phyloP scores from a whole-genome alignment of 192 early-diverging fungal species.

The Podila epicladia region DNA sequence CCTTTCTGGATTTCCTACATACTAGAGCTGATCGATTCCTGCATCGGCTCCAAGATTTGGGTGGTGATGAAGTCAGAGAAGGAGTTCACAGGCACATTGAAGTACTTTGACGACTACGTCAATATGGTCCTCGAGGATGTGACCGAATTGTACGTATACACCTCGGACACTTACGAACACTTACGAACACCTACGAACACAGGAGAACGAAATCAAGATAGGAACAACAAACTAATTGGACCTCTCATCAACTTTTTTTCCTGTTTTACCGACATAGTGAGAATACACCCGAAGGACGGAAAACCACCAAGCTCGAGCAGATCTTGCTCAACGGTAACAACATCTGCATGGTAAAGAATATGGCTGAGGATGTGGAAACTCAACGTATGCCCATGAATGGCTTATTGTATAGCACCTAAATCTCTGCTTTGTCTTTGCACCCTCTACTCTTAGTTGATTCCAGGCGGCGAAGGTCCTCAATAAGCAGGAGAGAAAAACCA shows the following conservation, averaged over 20 bases:
- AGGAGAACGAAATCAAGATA: not conserved
- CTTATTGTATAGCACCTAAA: not conserved
- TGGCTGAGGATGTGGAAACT: not conserved
- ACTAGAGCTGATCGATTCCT: conserved; percentile 97
- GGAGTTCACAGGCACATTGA: conserved; percentile 95
- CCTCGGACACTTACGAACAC: not conserved
- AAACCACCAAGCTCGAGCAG: conserved; percentile 82
- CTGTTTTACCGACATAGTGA: conserved; percentile 58
- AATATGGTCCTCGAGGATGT: conserved; percentile 99
- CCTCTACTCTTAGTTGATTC: conserved; percentile 56
- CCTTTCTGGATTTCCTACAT: not conserved
- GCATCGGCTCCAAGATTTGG: conserved; percentile 97
- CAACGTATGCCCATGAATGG: not conserved
- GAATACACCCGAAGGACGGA: conserved; percentile 80
- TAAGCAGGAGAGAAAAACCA: conserved; percentile 2
- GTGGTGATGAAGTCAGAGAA: conserved; percentile 97
- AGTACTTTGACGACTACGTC: conserved; percentile 99
- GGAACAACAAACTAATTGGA: not conserved
- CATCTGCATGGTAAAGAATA: conserved; percentile 86
- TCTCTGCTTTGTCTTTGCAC: not conserved
- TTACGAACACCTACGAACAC: not conserved
- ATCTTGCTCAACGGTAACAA: conserved; percentile 98
- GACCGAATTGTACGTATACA: conserved; percentile 84
- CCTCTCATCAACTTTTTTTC: not conserved
- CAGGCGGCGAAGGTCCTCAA: conserved; percentile 64